Conservation (phyloP, 2,329 filamentous ascomycete species). For the Exophiala aquamarina region DNA sequence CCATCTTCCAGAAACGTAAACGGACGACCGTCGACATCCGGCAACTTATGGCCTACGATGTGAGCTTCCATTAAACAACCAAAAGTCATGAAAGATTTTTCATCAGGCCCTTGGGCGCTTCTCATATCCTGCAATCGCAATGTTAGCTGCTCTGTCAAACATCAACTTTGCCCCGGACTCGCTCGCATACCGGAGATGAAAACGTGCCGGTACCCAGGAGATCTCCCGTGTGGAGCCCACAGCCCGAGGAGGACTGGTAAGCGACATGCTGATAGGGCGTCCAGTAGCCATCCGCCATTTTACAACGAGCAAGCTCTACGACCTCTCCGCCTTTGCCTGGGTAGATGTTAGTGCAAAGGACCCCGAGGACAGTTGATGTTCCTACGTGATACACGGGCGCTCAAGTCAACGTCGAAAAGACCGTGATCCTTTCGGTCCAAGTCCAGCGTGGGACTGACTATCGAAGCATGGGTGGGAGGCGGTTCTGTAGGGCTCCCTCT, state of each 20-base stretch:
- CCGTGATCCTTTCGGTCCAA: slow-evolving; percentile 9
- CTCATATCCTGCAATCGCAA: too few species aligned
- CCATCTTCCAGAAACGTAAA: slow-evolving; percentile 13
- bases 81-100: slow-evolving; percentile 3
- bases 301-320: slow-evolving; percentile 8
- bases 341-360: background rate
- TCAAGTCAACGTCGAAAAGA: slow-evolving; percentile 10
- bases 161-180: too few species aligned
- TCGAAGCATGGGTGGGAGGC: background rate
- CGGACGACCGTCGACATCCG: background rate
- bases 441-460: slow-evolving; percentile 1
- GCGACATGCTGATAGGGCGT: slow-evolving; percentile 5
- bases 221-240: slow-evolving; percentile 7
- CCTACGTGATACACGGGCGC: slow-evolving; percentile 5
- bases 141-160: too few species aligned
- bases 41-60: slow-evolving; percentile 1
- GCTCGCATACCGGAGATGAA: slow-evolving; percentile 2
- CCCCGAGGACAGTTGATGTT: too few species aligned
- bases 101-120: too few species aligned
- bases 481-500: background rate
- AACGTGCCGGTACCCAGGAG: slow-evolving; percentile 9
- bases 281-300: slow-evolving; percentile 7
- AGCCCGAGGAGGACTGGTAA: slow-evolving; percentile 9
- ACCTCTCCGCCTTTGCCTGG: background rate
- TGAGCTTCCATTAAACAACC: slow-evolving; percentile 7